Evolutionary conservation across 768 basidiomycete genomes (phyloP), one percentile per base, ranked within the genome.

Genomic region (Punctularia strigosozonata): DNA sequence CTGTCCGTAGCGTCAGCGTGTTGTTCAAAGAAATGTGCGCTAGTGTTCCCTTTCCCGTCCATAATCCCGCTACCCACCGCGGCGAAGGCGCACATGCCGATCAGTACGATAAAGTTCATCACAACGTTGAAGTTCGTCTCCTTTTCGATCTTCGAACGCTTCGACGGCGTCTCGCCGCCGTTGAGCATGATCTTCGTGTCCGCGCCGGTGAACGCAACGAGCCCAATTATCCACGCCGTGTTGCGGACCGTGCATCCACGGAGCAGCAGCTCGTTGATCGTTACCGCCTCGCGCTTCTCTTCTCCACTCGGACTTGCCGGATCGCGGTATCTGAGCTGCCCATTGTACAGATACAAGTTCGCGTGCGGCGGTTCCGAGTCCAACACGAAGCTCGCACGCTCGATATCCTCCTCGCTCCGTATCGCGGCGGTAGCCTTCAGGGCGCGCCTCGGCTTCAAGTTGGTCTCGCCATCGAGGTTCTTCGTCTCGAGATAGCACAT

Each of bases 111-210:
- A 53, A 97, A 97, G 59, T 97, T 98, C 64, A 95, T 84, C 37
- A 92, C 63, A 46, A 97, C 94, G 53, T 97, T 98, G 68, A 91
- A 94, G 59, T 94, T 98, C 6, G 94, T 98, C 67, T 98, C 94
- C 63, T 78, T 85, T 64, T 97, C 91, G 53, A 98, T 97, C 69
- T 92, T 98, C 52, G 82, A 87, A 43, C 88, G 81, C 54, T 98
- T 98, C n/a, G 85, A 89, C 1, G 92, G 91, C 1, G 90, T 97
- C 12, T 80, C 81, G 15, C 92, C 91, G 24, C 87, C 86, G 47
- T 92, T 92, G 42, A 89, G 61, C 75, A 88, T 85, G 49, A 90
- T 90, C 69, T 87, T 89, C 28, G 87, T 85, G 60, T 97, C 92
- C 1, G 77, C 73, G 26, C 92, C 92, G 0, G 92, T 97, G 59